These are phyloP conservation scores for Sporothrix pallida DNA, from an alignment of 2,329 filamentous ascomycete species.

Conservation along the genomic window DNA sequence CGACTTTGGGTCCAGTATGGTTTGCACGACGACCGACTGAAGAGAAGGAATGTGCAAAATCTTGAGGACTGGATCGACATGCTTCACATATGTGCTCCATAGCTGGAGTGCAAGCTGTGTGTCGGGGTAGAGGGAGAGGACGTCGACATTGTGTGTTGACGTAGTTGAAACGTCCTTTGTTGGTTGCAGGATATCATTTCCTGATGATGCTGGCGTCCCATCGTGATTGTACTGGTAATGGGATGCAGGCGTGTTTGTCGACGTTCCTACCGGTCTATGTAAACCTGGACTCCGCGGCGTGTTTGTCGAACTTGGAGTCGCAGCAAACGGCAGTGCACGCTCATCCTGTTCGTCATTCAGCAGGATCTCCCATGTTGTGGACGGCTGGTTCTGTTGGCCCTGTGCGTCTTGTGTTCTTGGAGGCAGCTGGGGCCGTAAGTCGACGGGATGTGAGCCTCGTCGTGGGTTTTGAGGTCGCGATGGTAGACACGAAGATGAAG, in stretches of 20 bases:
- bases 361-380: conserved; percentile 16
- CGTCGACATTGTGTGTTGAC: not conserved
- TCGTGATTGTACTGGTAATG: not conserved
- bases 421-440: not conserved
- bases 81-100: conserved; percentile 19
- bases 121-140: not conserved
- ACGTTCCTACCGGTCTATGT: not conserved
- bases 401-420: not conserved
- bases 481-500: not conserved
- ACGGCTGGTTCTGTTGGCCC: not conserved
- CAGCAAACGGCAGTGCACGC: not conserved
- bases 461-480: not conserved
- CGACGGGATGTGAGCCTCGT: not conserved
- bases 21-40: conserved; percentile 7
- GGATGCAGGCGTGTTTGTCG: not conserved
- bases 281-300: not conserved
- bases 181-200: not conserved
- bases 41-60: conserved; percentile 17
- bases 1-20: not conserved
- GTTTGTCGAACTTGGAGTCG: not conserved
- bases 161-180: too few relatives aligned
- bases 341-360: not conserved
- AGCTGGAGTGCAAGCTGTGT: conserved; percentile 8
- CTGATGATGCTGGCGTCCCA: not conserved
- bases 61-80: conserved; percentile 27